phyloP scores from a whole-genome alignment of 768 basidiomycete species.

The Atractiella rhizophila region DNA sequence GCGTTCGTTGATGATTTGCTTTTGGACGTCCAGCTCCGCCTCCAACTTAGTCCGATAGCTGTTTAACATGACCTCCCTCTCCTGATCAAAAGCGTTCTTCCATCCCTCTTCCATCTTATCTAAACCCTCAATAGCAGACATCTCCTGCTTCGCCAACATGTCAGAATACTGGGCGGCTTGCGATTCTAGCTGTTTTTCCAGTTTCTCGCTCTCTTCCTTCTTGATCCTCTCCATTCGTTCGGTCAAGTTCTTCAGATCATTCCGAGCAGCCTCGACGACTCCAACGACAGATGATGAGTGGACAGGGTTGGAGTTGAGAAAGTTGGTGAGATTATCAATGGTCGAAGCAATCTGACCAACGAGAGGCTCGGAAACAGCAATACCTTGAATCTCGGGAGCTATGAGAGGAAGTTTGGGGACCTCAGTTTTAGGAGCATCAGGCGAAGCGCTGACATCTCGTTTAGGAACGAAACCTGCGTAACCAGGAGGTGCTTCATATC shows the following conservation, averaged over 20 bases:
- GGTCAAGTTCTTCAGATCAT: constrained; percentile 52
- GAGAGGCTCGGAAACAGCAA: constrained; percentile 60
- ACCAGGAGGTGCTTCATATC: constrained; percentile 80
- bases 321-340: constrained; percentile 72
- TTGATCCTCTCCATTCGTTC: constrained; percentile 51
- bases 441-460: constrained; percentile 22
- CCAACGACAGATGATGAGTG: constrained; percentile 41
- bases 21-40: constrained; percentile 58
- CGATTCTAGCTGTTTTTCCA: constrained; percentile 46
- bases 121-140: constrained; percentile 61
- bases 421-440: constrained; percentile 9
- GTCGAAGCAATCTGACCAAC: constrained; percentile 72
- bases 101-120: constrained; percentile 66
- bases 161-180: constrained; percentile 59
- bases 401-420: constrained; percentile 40
- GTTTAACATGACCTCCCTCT: constrained; percentile 42
- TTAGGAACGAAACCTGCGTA: constrained; percentile 45
- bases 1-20: constrained; percentile 78
- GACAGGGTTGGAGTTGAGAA: constrained; percentile 31
- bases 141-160: constrained; percentile 55
- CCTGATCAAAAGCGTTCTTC: constrained; percentile 51
- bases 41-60: constrained; percentile 69
- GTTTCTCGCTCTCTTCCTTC: constrained; percentile 44
- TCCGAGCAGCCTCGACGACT: constrained; percentile 54
- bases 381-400: constrained; percentile 49